Evolutionary conservation across 2,329 filamentous ascomycete species (phyloP), one percentile per base, ranked within the genome.

Genomic region (Cryphonectria nitschkei): DNA sequence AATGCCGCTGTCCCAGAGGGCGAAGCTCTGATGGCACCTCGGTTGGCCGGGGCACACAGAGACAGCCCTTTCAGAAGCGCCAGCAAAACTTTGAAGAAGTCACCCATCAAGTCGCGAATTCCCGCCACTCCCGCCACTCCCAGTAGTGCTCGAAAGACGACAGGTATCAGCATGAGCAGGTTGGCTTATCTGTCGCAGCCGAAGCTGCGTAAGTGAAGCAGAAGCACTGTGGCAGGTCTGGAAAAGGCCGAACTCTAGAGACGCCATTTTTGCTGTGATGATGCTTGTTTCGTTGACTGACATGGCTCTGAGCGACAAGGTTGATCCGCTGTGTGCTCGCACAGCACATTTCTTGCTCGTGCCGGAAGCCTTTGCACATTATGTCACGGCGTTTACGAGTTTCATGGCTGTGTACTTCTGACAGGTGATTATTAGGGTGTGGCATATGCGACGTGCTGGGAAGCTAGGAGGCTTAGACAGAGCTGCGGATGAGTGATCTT

Each of bases 21-120:
- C 8, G 82, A 87, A n/a, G 84, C 85, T 0, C 78, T 88, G 58
- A 78, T 87, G 22, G 85, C 86, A 8, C 85, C 87, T 34, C 82
- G 84, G 46, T 81, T 87, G 8, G 67, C 71, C 29, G 68, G 65
- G 16, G 69, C 58, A 29, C 66, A 66, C 7, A 69, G 70, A 58
- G 39, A 37, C 43, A 52, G 26, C 16, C 56, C 69, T 11, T 63
- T 66, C 50, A 67, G 64, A 34, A 67, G 50, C 22, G n/a, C 69
- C 29, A 73, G 66, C 71, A 73, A 67, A 50, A 62, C 63, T 2
- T 14, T 67, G 63, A 67, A 65, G 66, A 71, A 68, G 66, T 71
- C 71, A 29, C 39, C 67, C 52, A n/a, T 43, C 54, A 73, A 69
- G 67, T 58, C 71, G 46, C 65, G 60, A 34, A 64, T 43, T 29